A percentile compares a stretch with the other conserved stretches of the same genome.
phyloP scores from a whole-genome alignment of 208 protist species.

The Histomonas meleagridis region DNA sequence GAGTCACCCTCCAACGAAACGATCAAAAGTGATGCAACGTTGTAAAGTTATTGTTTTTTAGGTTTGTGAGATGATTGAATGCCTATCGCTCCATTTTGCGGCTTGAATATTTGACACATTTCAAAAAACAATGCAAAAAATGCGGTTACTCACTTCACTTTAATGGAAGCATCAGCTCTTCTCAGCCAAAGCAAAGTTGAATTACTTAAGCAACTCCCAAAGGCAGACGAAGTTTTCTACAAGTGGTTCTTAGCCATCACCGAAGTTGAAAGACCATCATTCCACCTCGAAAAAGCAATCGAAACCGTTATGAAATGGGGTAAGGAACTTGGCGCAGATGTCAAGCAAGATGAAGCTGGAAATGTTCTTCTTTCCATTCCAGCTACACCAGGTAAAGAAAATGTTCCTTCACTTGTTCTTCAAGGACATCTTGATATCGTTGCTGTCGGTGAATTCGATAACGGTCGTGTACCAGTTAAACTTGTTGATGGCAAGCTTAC shows the following conservation, averaged over 20 bases:
- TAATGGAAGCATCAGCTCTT: neutral
- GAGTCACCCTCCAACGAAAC: no score
- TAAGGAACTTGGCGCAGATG: neutral
- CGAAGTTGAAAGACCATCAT: neutral
- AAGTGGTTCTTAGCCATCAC: constrained; percentile 20
- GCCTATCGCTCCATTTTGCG: no score
- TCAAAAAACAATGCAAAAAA: no score
- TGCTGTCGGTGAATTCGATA: neutral
- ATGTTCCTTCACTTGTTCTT: neutral
- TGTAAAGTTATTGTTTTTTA: no score
- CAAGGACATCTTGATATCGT: neutral
- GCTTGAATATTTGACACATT: no score
- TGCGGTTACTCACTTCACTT: no score
- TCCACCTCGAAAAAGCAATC: neutral
- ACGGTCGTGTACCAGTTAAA: neutral
- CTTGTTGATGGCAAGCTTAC: neutral
- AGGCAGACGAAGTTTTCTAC: neutral
- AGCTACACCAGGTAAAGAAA: neutral
- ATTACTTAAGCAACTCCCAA: neutral
- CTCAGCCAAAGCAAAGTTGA: neutral
- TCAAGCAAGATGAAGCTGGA: neutral
- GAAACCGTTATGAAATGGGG: neutral
- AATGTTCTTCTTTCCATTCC: neutral
- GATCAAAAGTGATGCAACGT: no score
- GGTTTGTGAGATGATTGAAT: no score